A percentile compares a stretch with the other conserved stretches of the same genome.
These are phyloP conservation scores for Apophysomyces trapeziformis DNA, from an alignment of 371 early-diverging fungal genomes.

Conservation along the genomic window DNA sequence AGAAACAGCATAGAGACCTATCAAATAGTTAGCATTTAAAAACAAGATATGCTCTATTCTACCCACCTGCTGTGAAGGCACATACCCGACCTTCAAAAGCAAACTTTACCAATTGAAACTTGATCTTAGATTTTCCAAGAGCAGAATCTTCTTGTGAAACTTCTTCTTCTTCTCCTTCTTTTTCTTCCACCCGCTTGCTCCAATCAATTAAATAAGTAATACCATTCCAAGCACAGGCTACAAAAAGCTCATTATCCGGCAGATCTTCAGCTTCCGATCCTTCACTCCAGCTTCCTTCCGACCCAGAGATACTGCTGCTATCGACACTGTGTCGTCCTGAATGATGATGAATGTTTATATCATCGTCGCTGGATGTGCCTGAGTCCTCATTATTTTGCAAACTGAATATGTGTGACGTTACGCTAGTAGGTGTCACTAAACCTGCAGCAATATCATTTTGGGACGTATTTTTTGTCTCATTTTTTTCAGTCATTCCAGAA, in stretches of 20 bases:
- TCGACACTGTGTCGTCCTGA: slow-evolving; percentile 12
- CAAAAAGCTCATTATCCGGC: slow-evolving; percentile 68
- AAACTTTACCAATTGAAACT: slow-evolving; percentile 73
- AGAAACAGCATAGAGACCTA: slow-evolving; percentile 68
- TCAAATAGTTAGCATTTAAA: neutral
- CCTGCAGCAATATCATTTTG: neutral
- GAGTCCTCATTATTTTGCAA: slow-evolving; percentile 1
- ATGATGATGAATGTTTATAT: neutral
- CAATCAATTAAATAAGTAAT: slow-evolving; percentile 74
- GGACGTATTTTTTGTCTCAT: neutral
- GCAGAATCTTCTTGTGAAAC: slow-evolving; percentile 6
- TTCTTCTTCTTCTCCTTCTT: neutral
- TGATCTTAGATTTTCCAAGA: slow-evolving; percentile 31
- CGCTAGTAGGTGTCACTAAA: neutral
- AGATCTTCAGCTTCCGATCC: slow-evolving; percentile 18
- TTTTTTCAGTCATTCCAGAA: neutral
- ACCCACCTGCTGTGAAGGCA: slow-evolving; percentile 75
- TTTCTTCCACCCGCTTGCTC: slow-evolving; percentile 32
- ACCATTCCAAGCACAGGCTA: slow-evolving; percentile 83
- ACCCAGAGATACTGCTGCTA: slow-evolving; percentile 12
- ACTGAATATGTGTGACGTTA: neutral
- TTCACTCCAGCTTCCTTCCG: slow-evolving; percentile 27
- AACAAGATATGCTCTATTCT: neutral
- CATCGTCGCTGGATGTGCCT: neutral
- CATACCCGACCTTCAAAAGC: slow-evolving; percentile 83